Conservation (phyloP, 331 rosid genomes). For the Rosa hybrid region DNA sequence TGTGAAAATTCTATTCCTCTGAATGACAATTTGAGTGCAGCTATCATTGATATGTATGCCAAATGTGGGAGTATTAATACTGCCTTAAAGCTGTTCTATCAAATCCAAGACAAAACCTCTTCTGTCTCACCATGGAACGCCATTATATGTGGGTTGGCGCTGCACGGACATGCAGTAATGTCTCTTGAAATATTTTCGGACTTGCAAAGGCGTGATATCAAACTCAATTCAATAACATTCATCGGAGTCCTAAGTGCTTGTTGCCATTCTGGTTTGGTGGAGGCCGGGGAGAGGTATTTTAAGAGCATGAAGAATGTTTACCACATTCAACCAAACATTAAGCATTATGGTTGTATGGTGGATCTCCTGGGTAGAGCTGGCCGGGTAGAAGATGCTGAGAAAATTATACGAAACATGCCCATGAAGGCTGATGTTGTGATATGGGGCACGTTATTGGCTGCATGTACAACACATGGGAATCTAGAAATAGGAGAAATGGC, state of each 20-base stretch:
- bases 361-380: conserved; percentile 95
- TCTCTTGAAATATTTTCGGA: conserved; percentile 69
- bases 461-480: conserved; percentile 78
- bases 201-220: conserved; percentile 53
- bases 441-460: conserved; percentile 93
- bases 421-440: conserved; percentile 77
- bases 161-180: conserved; percentile 71
- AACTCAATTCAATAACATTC: conserved; percentile 79
- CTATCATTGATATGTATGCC: conserved; percentile 86
- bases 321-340: conserved; percentile 71
- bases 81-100: conserved; percentile 64
- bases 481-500: conserved; percentile 80
- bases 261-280: conserved; percentile 87
- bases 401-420: conserved; percentile 67
- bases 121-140: conserved; percentile 93
- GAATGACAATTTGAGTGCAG: conserved; percentile 76
- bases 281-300: conserved; percentile 66
- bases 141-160: conserved; percentile 79
- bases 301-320: conserved; percentile 65
- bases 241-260: conserved; percentile 85
- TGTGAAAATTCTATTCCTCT: conserved; percentile 56
- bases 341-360: conserved; percentile 92
- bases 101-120: conserved; percentile 45
- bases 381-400: conserved; percentile 72
- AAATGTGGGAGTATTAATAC: conserved; percentile 78